phyloP scores from a whole-genome alignment of 2,329 filamentous ascomycete species.

The Neodidymelliopsis sp. region DNA sequence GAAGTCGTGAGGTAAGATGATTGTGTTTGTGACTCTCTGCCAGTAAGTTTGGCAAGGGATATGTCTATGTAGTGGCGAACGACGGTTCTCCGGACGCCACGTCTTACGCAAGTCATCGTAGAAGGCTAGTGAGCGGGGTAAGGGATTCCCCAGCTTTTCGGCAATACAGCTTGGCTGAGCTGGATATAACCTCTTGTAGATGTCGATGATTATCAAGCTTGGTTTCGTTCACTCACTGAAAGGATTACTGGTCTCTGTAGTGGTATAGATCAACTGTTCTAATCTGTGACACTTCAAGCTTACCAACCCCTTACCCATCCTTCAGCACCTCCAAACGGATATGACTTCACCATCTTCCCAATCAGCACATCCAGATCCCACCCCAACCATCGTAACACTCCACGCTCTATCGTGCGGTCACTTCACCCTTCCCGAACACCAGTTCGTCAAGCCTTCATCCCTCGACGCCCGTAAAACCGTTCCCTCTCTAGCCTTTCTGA shows the following conservation, averaged over 20 bases:
- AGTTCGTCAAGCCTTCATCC: constrained; percentile 57
- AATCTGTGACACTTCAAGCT: no score
- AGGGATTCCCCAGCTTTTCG: background rate
- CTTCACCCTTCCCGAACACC: constrained; percentile 58
- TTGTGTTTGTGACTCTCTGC: no score
- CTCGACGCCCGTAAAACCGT: constrained; percentile 57
- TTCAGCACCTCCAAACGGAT: no score
- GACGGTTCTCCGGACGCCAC: background rate
- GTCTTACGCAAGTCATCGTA: constrained; percentile 1
- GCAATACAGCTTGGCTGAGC: constrained; percentile 4
- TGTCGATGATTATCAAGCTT: background rate
- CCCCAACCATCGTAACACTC: constrained; percentile 43
- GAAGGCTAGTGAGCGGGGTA: constrained; percentile 18
- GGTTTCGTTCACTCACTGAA: background rate
- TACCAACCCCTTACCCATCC: no score
- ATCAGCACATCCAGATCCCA: no score
- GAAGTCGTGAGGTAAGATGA: no score
- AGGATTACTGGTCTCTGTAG: no score
- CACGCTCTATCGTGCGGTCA: constrained; percentile 50
- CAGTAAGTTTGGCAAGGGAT: no score
- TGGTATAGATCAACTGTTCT: no score
- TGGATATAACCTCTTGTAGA: background rate
- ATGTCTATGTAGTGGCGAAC: no score
- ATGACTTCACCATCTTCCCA: no score
- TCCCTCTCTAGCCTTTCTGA: constrained; percentile 63